Evolutionary conservation across 2,329 filamentous ascomycete genomes (phyloP).

Genomic region (Allantophomopsis lycopodina): DNA sequence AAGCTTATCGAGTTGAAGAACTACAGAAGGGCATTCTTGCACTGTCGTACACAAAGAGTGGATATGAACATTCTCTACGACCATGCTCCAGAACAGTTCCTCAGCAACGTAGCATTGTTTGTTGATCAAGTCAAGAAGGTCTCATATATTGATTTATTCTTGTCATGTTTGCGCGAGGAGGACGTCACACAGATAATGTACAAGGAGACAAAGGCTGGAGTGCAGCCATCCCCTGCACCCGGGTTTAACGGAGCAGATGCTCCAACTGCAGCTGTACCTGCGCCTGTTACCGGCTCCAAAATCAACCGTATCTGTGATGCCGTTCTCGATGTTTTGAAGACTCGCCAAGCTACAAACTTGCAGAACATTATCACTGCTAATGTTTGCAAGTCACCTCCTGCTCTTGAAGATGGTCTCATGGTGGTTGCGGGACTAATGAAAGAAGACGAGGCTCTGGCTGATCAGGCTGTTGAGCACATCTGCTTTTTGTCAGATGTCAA

Average conservation of each 20-base stretch:
- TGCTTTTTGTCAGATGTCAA: slow-evolving; percentile 95
- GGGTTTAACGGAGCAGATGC: slow-evolving; percentile 4
- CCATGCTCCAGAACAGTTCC: slow-evolving; percentile 76
- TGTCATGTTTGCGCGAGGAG: slow-evolving; percentile 78
- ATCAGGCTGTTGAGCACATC: slow-evolving; percentile 88
- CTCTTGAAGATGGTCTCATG: slow-evolving; percentile 69
- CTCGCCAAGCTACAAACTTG: slow-evolving; percentile 49
- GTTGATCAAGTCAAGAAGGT: slow-evolving; percentile 73
- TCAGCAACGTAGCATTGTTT: slow-evolving; percentile 62
- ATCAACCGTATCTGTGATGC: slow-evolving; percentile 83
- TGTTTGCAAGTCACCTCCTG: slow-evolving; percentile 85
- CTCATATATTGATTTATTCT: slow-evolving; percentile 77
- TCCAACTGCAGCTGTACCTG: slow-evolving; percentile 4
- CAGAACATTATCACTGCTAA: slow-evolving; percentile 93
- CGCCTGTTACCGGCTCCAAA: slow-evolving; percentile 35
- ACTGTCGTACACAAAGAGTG: slow-evolving; percentile 84
- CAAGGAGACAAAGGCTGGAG: slow-evolving; percentile 54
- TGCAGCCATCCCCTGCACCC: slow-evolving; percentile 7
- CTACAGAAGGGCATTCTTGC: slow-evolving; percentile 72
- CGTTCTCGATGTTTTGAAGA: slow-evolving; percentile 54
- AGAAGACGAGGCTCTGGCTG: slow-evolving; percentile 57
- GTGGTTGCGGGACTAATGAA: slow-evolving; percentile 64
- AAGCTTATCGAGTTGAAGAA: slow-evolving; percentile 66
- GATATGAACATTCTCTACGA: slow-evolving; percentile 98
- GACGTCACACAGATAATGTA: slow-evolving; percentile 93